Evolutionary conservation across 1,284 basidiomycete species (phyloP).

Genomic region (Heterobasidion occidentale): DNA sequence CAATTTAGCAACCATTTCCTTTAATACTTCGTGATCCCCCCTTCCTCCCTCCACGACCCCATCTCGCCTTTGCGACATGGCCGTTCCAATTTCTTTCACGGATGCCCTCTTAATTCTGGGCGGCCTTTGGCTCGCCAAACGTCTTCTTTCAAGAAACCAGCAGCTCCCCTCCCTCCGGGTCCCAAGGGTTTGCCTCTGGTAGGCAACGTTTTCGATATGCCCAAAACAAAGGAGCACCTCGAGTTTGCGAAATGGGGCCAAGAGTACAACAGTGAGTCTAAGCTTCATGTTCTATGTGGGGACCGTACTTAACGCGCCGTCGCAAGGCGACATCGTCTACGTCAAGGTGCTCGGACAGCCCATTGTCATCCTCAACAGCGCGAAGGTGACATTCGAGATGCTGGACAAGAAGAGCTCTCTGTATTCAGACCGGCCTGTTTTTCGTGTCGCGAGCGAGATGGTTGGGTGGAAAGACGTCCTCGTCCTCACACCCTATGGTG

Average conservation of each 20-base stretch:
- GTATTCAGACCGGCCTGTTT: constrained; percentile 18
- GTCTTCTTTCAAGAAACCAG: neutral
- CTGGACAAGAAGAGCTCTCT: constrained; percentile 18
- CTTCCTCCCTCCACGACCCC: neutral
- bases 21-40: neutral
- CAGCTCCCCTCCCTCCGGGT: constrained; percentile 4
- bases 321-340: neutral
- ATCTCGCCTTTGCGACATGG: neutral
- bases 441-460: constrained; percentile 16
- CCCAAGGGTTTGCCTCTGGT: constrained; percentile 5
- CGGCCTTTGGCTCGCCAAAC: neutral
- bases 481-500: constrained; percentile 13
- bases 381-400: constrained; percentile 16
- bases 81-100: neutral
- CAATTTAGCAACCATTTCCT: neutral
- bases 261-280: neutral
- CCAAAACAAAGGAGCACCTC: neutral
- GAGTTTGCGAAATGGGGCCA: constrained; percentile 2
- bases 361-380: constrained; percentile 19
- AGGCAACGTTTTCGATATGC: constrained; percentile 3
- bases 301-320: neutral
- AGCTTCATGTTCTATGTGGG: neutral
- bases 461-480: constrained; percentile 16
- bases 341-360: constrained; percentile 5
- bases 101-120: neutral